A percentile compares a stretch with the other conserved stretches of the same genome.
Evolutionary conservation across 495 filamentous ascomycete genomes (phyloP).

Genomic region (Neurospora sublineolata): DNA sequence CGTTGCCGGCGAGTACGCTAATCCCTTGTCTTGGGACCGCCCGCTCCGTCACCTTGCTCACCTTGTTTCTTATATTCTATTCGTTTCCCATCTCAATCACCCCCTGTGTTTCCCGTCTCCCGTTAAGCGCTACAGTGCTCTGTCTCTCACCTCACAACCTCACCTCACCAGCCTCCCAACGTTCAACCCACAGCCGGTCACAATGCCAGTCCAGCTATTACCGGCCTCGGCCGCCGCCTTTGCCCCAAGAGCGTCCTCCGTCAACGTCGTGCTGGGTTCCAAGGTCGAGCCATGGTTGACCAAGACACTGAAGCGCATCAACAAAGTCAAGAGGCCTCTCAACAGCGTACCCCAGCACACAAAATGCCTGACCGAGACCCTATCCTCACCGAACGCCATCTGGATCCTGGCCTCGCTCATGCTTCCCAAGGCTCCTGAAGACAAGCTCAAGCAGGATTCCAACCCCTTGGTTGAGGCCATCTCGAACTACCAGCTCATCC

Average conservation of each 20-base stretch:
- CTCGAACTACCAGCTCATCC: slow-evolving; percentile 88
- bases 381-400: slow-evolving; percentile 83
- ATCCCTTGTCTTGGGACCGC: slow-evolving; percentile 48
- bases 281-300: slow-evolving; percentile 98
- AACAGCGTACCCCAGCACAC: slow-evolving; percentile 97
- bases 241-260: slow-evolving; percentile 79
- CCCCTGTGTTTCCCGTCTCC: slow-evolving; percentile 19
- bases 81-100: slow-evolving; percentile 34
- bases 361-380: slow-evolving; percentile 89
- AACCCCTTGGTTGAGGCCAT: slow-evolving; percentile 85
- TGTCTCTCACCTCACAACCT: slow-evolving; percentile 28
- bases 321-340: slow-evolving; percentile 91
- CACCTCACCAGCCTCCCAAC: slow-evolving; percentile 9
- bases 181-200: slow-evolving; percentile 22
- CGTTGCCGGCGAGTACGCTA: slow-evolving; percentile 44
- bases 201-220: slow-evolving; percentile 85
- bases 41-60: slow-evolving; percentile 39
- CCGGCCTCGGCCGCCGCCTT: slow-evolving; percentile 95
- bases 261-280: slow-evolving; percentile 85
- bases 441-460: slow-evolving; percentile 72
- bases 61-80: slow-evolving; percentile 40
- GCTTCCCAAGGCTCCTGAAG: slow-evolving; percentile 81
- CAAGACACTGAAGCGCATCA: slow-evolving; percentile 90
- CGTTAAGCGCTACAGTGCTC: slow-evolving; percentile 39
- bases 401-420: slow-evolving; percentile 94